A percentile compares a stretch with the other conserved stretches of the same genome.
phyloP scores from a whole-genome alignment of 805 yeast genomes.

The Cyberlindnera lachancei region DNA sequence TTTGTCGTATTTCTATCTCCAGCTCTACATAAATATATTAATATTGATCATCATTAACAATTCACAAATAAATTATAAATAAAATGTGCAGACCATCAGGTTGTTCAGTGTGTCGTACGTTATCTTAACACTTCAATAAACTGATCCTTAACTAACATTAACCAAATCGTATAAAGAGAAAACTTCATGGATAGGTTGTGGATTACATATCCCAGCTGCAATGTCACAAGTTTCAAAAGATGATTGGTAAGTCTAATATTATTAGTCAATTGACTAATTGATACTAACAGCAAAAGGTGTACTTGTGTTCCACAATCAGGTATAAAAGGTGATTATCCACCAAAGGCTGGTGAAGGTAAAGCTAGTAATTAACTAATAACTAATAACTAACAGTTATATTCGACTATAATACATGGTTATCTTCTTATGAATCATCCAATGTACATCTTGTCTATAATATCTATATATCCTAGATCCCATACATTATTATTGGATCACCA shows the following conservation, averaged over 20 bases:
- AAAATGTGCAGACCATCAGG: slow-evolving; percentile 13
- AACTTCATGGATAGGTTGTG: slow-evolving; percentile 16
- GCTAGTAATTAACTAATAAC: too few relatives aligned
- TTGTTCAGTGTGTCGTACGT: slow-evolving; percentile 15
- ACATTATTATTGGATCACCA: too few relatives aligned
- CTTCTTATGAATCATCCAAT: too few relatives aligned
- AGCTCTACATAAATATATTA: too few relatives aligned
- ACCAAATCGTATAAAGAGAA: slow-evolving; percentile 5
- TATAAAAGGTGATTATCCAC: slow-evolving; percentile 11
- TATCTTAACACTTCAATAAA: not conserved
- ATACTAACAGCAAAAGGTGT: slow-evolving; percentile 8
- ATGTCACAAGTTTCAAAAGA: slow-evolving; percentile 7
- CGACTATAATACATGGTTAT: too few relatives aligned
- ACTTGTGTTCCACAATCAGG: slow-evolving; percentile 9
- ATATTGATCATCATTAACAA: not conserved
- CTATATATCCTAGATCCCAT: too few relatives aligned
- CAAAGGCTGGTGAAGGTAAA: slow-evolving; percentile 12
- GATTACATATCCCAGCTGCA: slow-evolving; percentile 14
- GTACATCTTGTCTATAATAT: too few relatives aligned
- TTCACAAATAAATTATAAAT: not conserved
- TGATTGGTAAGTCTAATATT: slow-evolving; percentile 9
- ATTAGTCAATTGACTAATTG: not conserved
- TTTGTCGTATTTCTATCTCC: too few relatives aligned
- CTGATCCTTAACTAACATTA: not conserved
- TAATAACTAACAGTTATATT: too few relatives aligned